Conservation (phyloP, 2,329 filamentous ascomycete genomes). For the Alternaria panax region DNA sequence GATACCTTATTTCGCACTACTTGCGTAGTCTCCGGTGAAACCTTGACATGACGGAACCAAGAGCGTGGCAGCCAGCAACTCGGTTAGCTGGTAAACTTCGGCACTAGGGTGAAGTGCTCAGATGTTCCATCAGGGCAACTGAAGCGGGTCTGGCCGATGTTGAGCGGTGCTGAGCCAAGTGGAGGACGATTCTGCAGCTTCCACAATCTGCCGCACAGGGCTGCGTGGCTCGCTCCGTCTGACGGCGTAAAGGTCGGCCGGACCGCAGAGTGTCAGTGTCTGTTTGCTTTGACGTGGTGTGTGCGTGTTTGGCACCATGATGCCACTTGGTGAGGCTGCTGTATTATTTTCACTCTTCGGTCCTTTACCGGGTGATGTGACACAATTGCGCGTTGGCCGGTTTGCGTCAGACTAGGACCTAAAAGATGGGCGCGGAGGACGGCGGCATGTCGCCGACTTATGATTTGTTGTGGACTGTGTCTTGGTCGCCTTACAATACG, state of each 20-base stretch:
- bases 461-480: constrained; percentile 10
- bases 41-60: neutral
- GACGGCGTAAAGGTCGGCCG: constrained; percentile 8
- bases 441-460: constrained; percentile 12
- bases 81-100: constrained; percentile 3
- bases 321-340: constrained; percentile 5
- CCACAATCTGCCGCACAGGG: neutral
- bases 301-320: constrained; percentile 1
- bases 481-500: neutral
- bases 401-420: constrained; percentile 5
- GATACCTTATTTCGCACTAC: constrained; percentile 13
- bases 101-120: constrained; percentile 3
- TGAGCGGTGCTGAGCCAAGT: constrained; percentile 13
- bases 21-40: constrained; percentile 11
- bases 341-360: constrained; percentile 6
- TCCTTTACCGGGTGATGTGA: constrained; percentile 14
- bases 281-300: neutral
- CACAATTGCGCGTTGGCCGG: constrained; percentile 10
- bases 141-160: constrained; percentile 16
- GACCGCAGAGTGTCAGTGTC: constrained; percentile 1
- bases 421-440: constrained; percentile 6
- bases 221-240: constrained; percentile 4
- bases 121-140: constrained; percentile 10
- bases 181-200: constrained; percentile 5
- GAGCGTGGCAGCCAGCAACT: constrained; percentile 6